phyloP scores from a whole-genome alignment of 2,329 filamentous ascomycete species.

The Xylaria sp. region DNA sequence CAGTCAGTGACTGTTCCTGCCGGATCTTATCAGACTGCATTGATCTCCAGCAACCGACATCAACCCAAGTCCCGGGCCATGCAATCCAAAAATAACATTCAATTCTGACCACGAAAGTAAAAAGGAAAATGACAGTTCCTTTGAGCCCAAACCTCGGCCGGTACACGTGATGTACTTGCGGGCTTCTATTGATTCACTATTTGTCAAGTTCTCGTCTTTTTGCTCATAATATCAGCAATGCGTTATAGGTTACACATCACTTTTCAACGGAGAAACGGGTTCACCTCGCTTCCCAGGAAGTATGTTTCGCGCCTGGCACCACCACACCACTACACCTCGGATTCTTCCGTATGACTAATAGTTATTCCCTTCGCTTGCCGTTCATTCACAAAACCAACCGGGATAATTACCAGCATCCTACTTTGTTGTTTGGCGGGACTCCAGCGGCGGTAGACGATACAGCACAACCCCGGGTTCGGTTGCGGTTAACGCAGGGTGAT shows the following conservation, averaged over 20 bases:
- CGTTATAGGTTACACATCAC: conserved; percentile 36
- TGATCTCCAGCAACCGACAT: conserved; percentile 17
- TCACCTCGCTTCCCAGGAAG: conserved; percentile 30
- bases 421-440: conserved; percentile 18
- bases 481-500: conserved; percentile 29
- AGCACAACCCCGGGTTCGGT: conserved; percentile 12
- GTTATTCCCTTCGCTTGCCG: conserved; percentile 36
- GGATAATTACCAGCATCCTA: conserved; percentile 21
- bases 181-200: conserved; percentile 28
- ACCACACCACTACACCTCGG: conserved; percentile 27
- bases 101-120: not conserved
- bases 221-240: conserved; percentile 23
- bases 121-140: conserved; percentile 24
- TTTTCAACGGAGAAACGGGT: conserved; percentile 12
- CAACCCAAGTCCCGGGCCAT: not conserved
- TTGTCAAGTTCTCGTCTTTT: conserved; percentile 34
- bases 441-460: conserved; percentile 10
- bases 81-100: not conserved
- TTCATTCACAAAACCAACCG: conserved; percentile 32
- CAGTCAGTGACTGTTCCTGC: conserved; percentile 21
- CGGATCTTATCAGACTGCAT: conserved; percentile 29
- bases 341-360: conserved; percentile 36
- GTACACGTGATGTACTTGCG: conserved; percentile 17
- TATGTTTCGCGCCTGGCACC: conserved; percentile 11
- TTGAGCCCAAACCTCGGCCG: conserved; percentile 23